These are phyloP conservation scores for Penicillium italicum DNA, from an alignment of 2,329 filamentous ascomycete genomes.

Conservation along the genomic window DNA sequence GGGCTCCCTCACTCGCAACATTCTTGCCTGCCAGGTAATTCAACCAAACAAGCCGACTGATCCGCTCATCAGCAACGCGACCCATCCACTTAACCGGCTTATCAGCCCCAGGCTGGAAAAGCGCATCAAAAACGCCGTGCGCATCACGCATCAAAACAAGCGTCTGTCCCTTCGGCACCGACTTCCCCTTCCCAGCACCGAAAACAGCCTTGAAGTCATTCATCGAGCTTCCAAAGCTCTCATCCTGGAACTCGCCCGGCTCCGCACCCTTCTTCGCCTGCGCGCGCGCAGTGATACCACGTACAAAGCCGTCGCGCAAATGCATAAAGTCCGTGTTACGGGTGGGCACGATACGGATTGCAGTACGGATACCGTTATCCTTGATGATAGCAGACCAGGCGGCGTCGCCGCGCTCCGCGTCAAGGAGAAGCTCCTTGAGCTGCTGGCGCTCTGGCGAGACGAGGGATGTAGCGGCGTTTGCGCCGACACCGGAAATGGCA, in stretches of 20 bases:
- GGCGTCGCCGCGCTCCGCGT: slow-evolving; percentile 64
- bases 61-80: slow-evolving; percentile 69
- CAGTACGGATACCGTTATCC: slow-evolving; percentile 66
- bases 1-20: slow-evolving; percentile 78
- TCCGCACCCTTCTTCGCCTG: slow-evolving; percentile 44
- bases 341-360: slow-evolving; percentile 82
- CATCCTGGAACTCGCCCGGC: slow-evolving; percentile 58
- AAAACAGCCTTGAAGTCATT: slow-evolving; percentile 78
- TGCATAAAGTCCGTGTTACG: slow-evolving; percentile 93
- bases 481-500: slow-evolving; percentile 48
- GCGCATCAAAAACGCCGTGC: slow-evolving; percentile 62
- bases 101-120: slow-evolving; percentile 55
- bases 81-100: slow-evolving; percentile 60
- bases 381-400: slow-evolving; percentile 71
- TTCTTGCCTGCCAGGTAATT: slow-evolving; percentile 83
- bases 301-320: slow-evolving; percentile 84
- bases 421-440: slow-evolving; percentile 65
- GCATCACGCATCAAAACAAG: slow-evolving; percentile 68
- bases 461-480: slow-evolving; percentile 70
- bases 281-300: slow-evolving; percentile 73
- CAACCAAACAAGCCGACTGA: slow-evolving; percentile 80
- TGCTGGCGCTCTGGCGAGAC: slow-evolving; percentile 76
- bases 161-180: slow-evolving; percentile 75
- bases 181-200: slow-evolving; percentile 62
- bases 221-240: slow-evolving; percentile 71